Conservation (phyloP, 495 filamentous ascomycete species). For the Polyplosphaeria fusca region DNA sequence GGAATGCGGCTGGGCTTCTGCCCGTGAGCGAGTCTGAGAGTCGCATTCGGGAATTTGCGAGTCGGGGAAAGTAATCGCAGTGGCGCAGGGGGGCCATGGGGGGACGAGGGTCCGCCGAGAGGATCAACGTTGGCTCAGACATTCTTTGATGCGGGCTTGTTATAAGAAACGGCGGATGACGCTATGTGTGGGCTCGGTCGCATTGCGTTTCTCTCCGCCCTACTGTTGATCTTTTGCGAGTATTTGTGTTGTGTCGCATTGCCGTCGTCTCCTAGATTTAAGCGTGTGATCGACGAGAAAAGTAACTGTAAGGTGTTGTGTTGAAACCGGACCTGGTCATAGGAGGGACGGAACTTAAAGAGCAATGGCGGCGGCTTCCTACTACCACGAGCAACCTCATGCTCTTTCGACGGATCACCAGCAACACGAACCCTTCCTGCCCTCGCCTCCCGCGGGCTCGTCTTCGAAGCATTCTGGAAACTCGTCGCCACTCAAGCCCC, state of each 20-base stretch:
- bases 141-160: no score
- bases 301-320: no score
- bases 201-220: neutral
- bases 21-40: neutral
- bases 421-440: neutral
- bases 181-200: neutral
- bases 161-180: no score
- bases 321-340: no score
- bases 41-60: neutral
- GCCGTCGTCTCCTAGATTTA: neutral
- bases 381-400: slow-evolving; percentile 6
- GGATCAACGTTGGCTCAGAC: no score
- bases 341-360: neutral
- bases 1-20: no score
- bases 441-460: neutral
- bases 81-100: no score
- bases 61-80: no score
- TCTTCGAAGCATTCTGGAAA: neutral
- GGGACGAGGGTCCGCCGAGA: no score
- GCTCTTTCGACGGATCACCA: neutral
- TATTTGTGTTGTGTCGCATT: neutral
- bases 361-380: slow-evolving; percentile 18
- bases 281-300: no score
- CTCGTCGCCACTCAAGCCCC: slow-evolving; percentile 7
- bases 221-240: neutral